phyloP scores from a whole-genome alignment of 2,329 filamentous ascomycete genomes.

The Anthostomella pinea region DNA sequence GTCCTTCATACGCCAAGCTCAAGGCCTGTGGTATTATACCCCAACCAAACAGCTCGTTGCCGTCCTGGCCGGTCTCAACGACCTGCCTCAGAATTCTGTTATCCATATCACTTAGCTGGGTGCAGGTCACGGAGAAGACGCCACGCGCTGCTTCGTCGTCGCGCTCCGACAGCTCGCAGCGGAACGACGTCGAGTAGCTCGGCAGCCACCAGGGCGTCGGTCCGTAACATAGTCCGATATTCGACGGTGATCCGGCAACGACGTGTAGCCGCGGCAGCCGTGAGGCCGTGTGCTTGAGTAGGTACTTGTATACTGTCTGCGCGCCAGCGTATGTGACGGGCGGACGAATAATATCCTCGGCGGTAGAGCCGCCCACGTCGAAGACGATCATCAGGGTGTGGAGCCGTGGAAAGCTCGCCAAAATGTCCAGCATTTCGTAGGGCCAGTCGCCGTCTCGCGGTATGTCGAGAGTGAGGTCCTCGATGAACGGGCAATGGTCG shows the following conservation, averaged over 20 bases:
- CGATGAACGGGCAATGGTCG: slow-evolving; percentile 8
- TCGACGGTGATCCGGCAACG: slow-evolving; percentile 4
- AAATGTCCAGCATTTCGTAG: slow-evolving; percentile 5
- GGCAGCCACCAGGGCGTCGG: not conserved
- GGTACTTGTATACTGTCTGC: not conserved
- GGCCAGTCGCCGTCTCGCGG: slow-evolving; percentile 7
- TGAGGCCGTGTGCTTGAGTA: not conserved
- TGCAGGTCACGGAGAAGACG: slow-evolving; percentile 15
- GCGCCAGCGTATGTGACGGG: slow-evolving; percentile 7
- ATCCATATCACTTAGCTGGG: not conserved
- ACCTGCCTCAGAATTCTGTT: slow-evolving; percentile 5
- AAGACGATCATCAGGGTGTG: slow-evolving; percentile 9
- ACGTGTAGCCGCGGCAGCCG: slow-evolving; percentile 1
- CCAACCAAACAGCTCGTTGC: not conserved
- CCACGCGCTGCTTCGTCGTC: slow-evolving; percentile 41
- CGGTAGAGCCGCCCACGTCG: slow-evolving; percentile 6
- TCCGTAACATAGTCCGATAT: not conserved
- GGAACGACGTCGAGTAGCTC: slow-evolving; percentile 6
- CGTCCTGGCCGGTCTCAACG: not conserved
- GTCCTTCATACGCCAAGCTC: not conserved
- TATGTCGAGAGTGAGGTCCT: slow-evolving; percentile 8
- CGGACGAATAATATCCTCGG: slow-evolving; percentile 1
- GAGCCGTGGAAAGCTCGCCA: slow-evolving; percentile 8
- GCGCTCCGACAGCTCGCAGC: slow-evolving; percentile 6
- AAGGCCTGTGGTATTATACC: not conserved